Percentiles rank a stretch among this genome's conserved stretches.
These are phyloP conservation scores for Neurospora sp. DNA, from an alignment of 495 filamentous ascomycete genomes.

Conservation along the genomic window DNA sequence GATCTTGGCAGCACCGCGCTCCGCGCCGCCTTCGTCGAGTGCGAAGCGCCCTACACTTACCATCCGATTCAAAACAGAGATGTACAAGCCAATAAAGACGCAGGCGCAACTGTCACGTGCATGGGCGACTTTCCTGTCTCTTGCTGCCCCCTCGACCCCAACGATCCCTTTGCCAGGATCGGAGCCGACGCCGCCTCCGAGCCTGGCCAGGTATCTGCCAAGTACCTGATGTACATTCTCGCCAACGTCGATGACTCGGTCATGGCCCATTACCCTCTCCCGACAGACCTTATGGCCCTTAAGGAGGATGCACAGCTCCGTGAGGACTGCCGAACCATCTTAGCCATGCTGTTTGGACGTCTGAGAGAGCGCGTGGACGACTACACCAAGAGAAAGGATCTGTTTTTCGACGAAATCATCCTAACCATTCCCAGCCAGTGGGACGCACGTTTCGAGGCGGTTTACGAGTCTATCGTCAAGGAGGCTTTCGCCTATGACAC, in stretches of 20 bases:
- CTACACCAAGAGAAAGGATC: background rate
- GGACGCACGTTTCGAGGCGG: background rate
- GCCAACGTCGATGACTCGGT: background rate
- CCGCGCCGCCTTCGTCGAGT: background rate
- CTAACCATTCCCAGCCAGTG: conserved; percentile 1
- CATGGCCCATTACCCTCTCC: conserved; percentile 1
- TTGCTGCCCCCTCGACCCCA: background rate
- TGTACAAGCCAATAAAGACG: background rate
- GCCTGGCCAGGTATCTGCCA: conserved; percentile 1
- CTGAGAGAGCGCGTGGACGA: background rate
- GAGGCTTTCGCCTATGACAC: background rate
- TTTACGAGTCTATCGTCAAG: background rate
- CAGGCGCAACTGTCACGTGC: background rate
- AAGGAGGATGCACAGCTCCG: background rate
- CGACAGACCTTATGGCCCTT: background rate
- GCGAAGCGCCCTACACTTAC: background rate
- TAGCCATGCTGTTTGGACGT: background rate
- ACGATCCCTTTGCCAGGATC: background rate
- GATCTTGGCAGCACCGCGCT: background rate
- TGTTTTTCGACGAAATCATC: background rate
- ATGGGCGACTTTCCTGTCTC: conserved; percentile 2
- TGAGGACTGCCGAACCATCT: background rate
- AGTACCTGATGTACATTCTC: conserved; percentile 6
- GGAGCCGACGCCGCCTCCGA: background rate
- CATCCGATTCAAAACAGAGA: background rate